These are phyloP conservation scores for Pseudogymnoascus sp. DNA, from an alignment of 2,329 filamentous ascomycete genomes.

Conservation along the genomic window DNA sequence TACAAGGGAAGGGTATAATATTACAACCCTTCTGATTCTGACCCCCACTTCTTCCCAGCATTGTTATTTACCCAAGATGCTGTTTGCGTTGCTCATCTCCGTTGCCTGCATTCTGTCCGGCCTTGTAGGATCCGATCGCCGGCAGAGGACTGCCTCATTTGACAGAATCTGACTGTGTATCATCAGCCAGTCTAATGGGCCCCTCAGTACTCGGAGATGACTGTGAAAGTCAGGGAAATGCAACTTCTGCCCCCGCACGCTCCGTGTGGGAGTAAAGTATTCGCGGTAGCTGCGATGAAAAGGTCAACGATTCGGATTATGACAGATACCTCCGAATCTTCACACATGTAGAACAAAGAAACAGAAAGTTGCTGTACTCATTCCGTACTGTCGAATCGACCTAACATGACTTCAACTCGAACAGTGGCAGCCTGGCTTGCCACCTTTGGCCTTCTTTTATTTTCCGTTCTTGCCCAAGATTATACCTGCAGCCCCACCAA, in stretches of 20 bases:
- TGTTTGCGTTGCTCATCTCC: background rate
- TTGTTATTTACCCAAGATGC: background rate
- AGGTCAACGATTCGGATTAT: background rate
- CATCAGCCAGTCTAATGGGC: background rate
- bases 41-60: background rate
- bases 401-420: background rate
- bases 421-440: background rate
- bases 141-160: background rate
- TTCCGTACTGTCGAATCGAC: background rate
- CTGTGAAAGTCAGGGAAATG: background rate
- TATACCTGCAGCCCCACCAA: background rate
- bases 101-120: background rate
- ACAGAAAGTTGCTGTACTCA: background rate
- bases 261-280: background rate
- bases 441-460: background rate
- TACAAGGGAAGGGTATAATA: background rate
- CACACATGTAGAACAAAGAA: background rate
- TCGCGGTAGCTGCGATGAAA: too few relatives aligned
- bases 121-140: background rate
- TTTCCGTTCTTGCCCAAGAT: background rate
- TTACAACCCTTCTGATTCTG: background rate
- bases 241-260: background rate
- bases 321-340: background rate
- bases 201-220: background rate
- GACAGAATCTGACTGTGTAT: background rate